phyloP scores from a whole-genome alignment of 2,329 filamentous ascomycete species.

The Ceratocystis ficicola region DNA sequence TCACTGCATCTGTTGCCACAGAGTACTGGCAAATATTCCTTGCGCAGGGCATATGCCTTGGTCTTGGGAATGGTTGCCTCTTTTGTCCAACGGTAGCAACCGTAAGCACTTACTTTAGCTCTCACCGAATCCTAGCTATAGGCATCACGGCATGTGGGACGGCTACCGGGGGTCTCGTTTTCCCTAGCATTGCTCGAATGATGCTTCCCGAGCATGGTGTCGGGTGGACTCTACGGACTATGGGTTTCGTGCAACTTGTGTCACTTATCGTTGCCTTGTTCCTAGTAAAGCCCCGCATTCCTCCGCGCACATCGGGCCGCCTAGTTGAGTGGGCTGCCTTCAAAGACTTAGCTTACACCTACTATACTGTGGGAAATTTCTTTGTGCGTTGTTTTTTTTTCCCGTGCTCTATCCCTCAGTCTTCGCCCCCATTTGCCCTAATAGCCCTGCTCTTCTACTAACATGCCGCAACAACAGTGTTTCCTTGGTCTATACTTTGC shows the following conservation, averaged over 20 bases:
- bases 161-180: conserved; percentile 47
- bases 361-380: conserved; percentile 31
- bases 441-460: neutral
- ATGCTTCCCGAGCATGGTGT: conserved; percentile 25
- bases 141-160: conserved; percentile 50
- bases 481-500: conserved; percentile 45
- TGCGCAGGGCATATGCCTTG: conserved; percentile 43
- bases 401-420: neutral
- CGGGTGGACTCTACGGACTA: conserved; percentile 43
- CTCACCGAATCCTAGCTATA: conserved; percentile 45
- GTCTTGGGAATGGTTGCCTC: conserved; percentile 48
- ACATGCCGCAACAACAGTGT: conserved; percentile 27
- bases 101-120: conserved; percentile 53
- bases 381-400: conserved; percentile 22
- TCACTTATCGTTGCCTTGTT: conserved; percentile 32
- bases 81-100: conserved; percentile 54
- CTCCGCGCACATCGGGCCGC: conserved; percentile 32
- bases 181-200: conserved; percentile 31
- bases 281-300: conserved; percentile 34
- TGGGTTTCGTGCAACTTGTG: conserved; percentile 46
- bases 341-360: conserved; percentile 35
- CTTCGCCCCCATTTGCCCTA: neutral
- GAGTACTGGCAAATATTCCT: conserved; percentile 46
- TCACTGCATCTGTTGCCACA: conserved; percentile 35
- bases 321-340: conserved; percentile 38